Conservation (phyloP, 768 basidiomycete genomes). For the Sistotremastrum suecicum region DNA sequence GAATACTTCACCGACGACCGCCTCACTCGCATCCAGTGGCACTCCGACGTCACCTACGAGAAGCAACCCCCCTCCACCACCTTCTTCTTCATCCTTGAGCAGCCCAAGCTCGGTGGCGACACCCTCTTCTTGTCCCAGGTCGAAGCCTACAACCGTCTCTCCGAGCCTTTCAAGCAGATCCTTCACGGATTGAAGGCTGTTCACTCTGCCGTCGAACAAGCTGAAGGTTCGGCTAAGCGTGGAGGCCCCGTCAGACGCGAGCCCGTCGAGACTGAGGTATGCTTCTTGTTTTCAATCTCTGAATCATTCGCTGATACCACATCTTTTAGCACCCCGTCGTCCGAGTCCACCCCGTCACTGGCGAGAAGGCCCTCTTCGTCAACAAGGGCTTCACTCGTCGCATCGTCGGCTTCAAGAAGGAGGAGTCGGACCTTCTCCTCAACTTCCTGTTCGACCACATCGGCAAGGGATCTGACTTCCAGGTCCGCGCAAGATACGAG, state of each 20-base stretch:
- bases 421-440: slow-evolving; percentile 41
- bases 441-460: slow-evolving; percentile 42
- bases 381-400: slow-evolving; percentile 39
- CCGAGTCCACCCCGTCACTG: slow-evolving; percentile 44
- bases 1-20: slow-evolving; percentile 30
- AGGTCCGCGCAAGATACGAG: slow-evolving; percentile 33
- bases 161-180: slow-evolving; percentile 39
- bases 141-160: slow-evolving; percentile 46
- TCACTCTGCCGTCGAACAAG: slow-evolving; percentile 39
- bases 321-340: slow-evolving; percentile 34
- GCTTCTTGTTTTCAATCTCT: slow-evolving; percentile 1
- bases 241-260: slow-evolving; percentile 36
- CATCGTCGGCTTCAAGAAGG: slow-evolving; percentile 40
- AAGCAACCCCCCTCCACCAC: slow-evolving; percentile 41
- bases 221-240: slow-evolving; percentile 26
- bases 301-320: background rate
- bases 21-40: slow-evolving; percentile 31
- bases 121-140: slow-evolving; percentile 43
- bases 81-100: slow-evolving; percentile 42
- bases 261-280: slow-evolving; percentile 29
- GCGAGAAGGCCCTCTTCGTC: slow-evolving; percentile 47
- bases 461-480: slow-evolving; percentile 35
- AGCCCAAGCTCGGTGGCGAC: slow-evolving; percentile 29
- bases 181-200: slow-evolving; percentile 43
- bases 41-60: slow-evolving; percentile 46